phyloP scores from a whole-genome alignment of 169 alveolate species.

The Plasmodium ovale region DNA sequence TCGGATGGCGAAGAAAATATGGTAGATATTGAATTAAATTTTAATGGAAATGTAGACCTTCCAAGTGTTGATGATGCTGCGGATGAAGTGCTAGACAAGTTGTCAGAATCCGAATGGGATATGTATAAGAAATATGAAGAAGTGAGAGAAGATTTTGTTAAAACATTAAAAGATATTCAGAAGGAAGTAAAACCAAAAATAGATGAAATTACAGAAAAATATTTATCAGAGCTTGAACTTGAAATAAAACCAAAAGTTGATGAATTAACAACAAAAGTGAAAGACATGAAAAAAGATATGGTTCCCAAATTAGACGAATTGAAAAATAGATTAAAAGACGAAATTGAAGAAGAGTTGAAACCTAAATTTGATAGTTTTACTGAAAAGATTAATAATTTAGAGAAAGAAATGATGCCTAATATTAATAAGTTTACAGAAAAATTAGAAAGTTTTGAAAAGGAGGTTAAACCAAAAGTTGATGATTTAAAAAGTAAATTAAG shows the following conservation, averaged over 20 bases:
- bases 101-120: slow-evolving; percentile 20
- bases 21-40: neutral
- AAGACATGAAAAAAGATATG: neutral
- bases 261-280: slow-evolving; percentile 5
- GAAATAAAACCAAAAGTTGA: slow-evolving; percentile 15
- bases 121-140: slow-evolving; percentile 9
- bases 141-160: slow-evolving; percentile 13
- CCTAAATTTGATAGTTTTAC: neutral
- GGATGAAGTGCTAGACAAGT: slow-evolving; percentile 1
- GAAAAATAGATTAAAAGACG: slow-evolving; percentile 10
- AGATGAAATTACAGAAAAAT: slow-evolving; percentile 16
- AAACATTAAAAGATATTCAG: slow-evolving; percentile 4
- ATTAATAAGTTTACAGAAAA: neutral
- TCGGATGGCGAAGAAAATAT: neutral
- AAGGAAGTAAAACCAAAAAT: slow-evolving; percentile 18
- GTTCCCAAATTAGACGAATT: slow-evolving; percentile 8
- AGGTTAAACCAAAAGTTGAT: slow-evolving; percentile 29
- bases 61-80: slow-evolving; percentile 33
- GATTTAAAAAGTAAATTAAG: slow-evolving; percentile 13
- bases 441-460: slow-evolving; percentile 8
- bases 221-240: slow-evolving; percentile 11
- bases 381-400: slow-evolving; percentile 1
- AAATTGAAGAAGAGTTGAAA: slow-evolving; percentile 12
- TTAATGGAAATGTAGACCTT: neutral
- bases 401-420: slow-evolving; percentile 13